phyloP scores from a whole-genome alignment of 352 stramenopile species.

The Phytophthora hibernalis region DNA sequence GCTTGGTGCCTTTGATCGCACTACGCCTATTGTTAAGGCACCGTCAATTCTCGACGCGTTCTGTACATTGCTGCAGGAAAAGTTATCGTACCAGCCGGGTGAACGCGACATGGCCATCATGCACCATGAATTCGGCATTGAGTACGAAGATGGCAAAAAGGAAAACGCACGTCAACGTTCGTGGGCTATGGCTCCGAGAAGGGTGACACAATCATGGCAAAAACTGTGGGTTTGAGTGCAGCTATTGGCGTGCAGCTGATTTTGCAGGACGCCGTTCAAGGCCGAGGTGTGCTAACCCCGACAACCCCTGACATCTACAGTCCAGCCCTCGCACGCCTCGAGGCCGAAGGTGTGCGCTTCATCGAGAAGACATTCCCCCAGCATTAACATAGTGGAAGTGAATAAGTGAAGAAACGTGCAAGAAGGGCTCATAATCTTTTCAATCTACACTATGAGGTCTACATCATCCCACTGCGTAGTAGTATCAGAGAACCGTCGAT shows the following conservation, averaged over 20 bases:
- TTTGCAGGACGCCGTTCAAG: slow-evolving; percentile 87
- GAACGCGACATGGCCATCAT: slow-evolving; percentile 97
- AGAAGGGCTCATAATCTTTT: slow-evolving; percentile 7
- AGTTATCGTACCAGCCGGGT: slow-evolving; percentile 87
- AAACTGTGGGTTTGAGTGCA: slow-evolving; percentile 95
- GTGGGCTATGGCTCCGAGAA: slow-evolving; percentile 92
- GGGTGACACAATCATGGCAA: slow-evolving; percentile 95
- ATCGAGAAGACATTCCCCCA: slow-evolving; percentile 80
- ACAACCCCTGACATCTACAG: slow-evolving; percentile 92
- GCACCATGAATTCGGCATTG: slow-evolving; percentile 91
- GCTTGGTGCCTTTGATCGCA: slow-evolving; percentile 70
- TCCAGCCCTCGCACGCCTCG: slow-evolving; percentile 82
- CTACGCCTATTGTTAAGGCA: slow-evolving; percentile 60
- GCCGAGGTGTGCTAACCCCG: slow-evolving; percentile 88
- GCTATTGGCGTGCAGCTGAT: slow-evolving; percentile 95
- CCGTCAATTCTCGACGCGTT: slow-evolving; percentile 85
- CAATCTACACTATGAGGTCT: slow-evolving; percentile 17
- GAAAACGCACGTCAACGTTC: slow-evolving; percentile 92
- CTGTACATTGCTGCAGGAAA: slow-evolving; percentile 87
- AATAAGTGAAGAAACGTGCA: slow-evolving; percentile 5
- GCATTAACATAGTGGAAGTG: slow-evolving; percentile 21
- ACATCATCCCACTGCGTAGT: background rate
- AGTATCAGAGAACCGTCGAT: slow-evolving; percentile 46
- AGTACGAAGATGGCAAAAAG: slow-evolving; percentile 80
- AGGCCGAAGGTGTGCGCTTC: slow-evolving; percentile 90